Percentiles rank a stretch among this genome's conserved stretches.
These are phyloP conservation scores for Pseudotsuga menziesii DNA, from an alignment of 75 land plant species.

Conservation along the genomic window DNA sequence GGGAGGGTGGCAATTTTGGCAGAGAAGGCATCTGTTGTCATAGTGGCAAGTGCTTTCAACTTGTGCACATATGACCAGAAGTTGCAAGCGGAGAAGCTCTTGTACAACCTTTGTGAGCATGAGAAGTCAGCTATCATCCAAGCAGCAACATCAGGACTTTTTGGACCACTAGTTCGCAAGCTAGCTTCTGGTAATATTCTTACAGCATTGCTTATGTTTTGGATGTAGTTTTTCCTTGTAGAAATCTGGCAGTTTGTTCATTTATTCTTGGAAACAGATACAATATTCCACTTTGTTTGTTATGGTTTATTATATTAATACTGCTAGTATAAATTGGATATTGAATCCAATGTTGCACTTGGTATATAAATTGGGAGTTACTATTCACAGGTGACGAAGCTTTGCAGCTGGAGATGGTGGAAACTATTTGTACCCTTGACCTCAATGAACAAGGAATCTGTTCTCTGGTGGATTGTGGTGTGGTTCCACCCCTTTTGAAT, in stretches of 20 bases:
- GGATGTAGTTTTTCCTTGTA: neutral
- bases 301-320: neutral
- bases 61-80: slow-evolving; percentile 19
- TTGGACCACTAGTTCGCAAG: slow-evolving; percentile 16
- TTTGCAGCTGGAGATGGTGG: slow-evolving; percentile 13
- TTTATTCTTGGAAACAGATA: neutral
- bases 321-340: neutral
- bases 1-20: slow-evolving; percentile 15
- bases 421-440: slow-evolving; percentile 8
- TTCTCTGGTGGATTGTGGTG: slow-evolving; percentile 22
- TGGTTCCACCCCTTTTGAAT: slow-evolving; percentile 14
- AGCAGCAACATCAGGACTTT: slow-evolving; percentile 22
- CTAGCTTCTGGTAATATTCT: slow-evolving; percentile 18
- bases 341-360: neutral
- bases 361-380: neutral
- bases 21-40: slow-evolving; percentile 17
- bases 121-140: slow-evolving; percentile 12
- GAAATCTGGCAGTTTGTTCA: neutral
- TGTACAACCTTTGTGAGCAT: slow-evolving; percentile 17
- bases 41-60: slow-evolving; percentile 22
- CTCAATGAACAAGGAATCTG: slow-evolving; percentile 11
- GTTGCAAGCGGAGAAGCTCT: slow-evolving; percentile 15
- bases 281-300: neutral
- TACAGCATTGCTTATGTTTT: neutral
- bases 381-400: slow-evolving; percentile 12